Evolutionary conservation across 2,329 filamentous ascomycete species (phyloP), one percentile per base, ranked within the genome.

Genomic region (Karstenula rhodostoma): DNA sequence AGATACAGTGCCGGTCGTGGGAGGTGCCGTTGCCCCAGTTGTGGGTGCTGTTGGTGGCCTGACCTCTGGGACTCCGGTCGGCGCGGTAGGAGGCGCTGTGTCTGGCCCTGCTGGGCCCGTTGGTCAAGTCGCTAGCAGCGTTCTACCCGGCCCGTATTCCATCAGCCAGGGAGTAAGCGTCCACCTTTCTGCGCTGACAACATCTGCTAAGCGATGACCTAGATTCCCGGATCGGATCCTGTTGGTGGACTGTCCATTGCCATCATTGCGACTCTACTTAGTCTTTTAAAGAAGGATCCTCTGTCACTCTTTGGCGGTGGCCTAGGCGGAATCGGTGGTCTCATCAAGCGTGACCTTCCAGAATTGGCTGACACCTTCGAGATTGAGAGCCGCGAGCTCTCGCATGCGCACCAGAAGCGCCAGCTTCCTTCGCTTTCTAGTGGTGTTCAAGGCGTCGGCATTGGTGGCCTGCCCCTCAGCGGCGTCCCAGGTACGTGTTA

Each of bases 241-340:
- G 49, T 68, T 33, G 60, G 60, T 15, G 58, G 59, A n/a, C 56
- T 69, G 49, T 62, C 63, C 23, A 59, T 67, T 33, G 40, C 58
- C 29, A 49, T 67, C 50, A 63, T 69, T 43, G 59, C 65, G 9
- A 62, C 57, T 42, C 58, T 69, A 3, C 64, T 67, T 42, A 56
- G 53, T 43, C 57, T 69, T 22, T 42, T 67, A 46, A 69, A 65
- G 57, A 64, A 66, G 37, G 65, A 67, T 29, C 67, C 65, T 15
- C 17, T 64, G 10, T 62, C 65, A 13, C 63, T 69, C 23, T 63
- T 67, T 47, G 60, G 60, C 47, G 60, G 60, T 10, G 57, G 62
- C 5, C 47, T 56, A 0, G 59, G 60, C 46, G 44, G 49, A 4
- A 29, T 55, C 25, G 12, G 22, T 32, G 37, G 25, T n/a, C 60